Percentiles rank a stretch among this genome's conserved stretches.
These are phyloP conservation scores for Psidium guajava DNA, from an alignment of 345 rosid species.

Conservation along the genomic window DNA sequence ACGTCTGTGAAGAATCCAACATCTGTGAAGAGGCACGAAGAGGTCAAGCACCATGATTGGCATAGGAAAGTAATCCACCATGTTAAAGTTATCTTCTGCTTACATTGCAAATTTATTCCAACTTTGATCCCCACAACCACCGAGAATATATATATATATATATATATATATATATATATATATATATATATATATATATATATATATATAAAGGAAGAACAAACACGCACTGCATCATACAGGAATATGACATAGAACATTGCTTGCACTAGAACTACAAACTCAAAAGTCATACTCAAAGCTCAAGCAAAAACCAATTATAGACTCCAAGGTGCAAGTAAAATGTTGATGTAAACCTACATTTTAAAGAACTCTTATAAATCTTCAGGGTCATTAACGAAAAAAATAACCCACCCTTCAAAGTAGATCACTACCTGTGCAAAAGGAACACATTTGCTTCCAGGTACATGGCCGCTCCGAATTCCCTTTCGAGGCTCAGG, in stretches of 20 bases:
- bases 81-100: background rate
- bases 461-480: constrained; percentile 92
- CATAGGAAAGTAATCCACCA: background rate
- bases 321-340: background rate
- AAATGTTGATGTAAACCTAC: background rate
- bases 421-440: constrained; percentile 35
- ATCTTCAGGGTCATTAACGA: background rate
- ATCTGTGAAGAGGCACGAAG: constrained; percentile 35
- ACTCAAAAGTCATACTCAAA: background rate
- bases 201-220: background rate
- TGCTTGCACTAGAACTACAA: background rate
- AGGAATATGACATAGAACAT: background rate
- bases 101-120: background rate
- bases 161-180: background rate
- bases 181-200: background rate
- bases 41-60: background rate
- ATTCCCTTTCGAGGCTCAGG: constrained; percentile 94
- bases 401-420: background rate
- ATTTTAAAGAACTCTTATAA: background rate
- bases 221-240: background rate
- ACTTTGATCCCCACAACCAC: background rate
- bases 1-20: constrained; percentile 73
- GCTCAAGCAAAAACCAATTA: background rate
- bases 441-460: constrained; percentile 91
- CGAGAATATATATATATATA: background rate